Conservation (phyloP, 169 alveolate species). For the Perkinsus olseni region DNA sequence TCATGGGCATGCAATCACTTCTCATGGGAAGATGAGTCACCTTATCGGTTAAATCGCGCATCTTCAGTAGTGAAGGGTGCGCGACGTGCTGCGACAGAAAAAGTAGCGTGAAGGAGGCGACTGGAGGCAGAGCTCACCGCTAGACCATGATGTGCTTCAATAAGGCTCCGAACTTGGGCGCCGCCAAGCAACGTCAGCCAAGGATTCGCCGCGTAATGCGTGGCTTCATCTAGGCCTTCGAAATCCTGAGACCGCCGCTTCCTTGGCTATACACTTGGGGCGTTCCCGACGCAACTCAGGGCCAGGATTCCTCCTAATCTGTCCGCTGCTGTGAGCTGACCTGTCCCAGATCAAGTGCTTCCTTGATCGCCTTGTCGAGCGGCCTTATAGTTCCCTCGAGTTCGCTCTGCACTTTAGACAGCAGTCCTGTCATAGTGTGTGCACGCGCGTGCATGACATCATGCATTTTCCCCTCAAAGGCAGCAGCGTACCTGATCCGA, state of each 20-base stretch:
- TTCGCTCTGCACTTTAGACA: neutral
- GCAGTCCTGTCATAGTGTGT: neutral
- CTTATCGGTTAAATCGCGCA: neutral
- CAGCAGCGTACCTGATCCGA: neutral
- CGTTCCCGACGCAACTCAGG: neutral
- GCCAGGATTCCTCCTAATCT: too few relatives aligned
- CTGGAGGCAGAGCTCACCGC: neutral
- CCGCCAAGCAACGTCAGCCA: neutral
- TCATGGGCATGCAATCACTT: neutral
- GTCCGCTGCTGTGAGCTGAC: neutral
- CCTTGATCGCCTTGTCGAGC: neutral
- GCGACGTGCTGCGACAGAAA: neutral
- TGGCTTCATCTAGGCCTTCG: neutral
- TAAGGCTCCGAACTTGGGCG: neutral
- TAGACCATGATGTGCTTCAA: neutral
- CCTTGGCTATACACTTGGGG: too few relatives aligned
- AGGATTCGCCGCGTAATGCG: neutral
- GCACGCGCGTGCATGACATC: neutral
- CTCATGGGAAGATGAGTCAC: neutral
- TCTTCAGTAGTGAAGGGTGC: neutral
- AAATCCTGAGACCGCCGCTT: neutral
- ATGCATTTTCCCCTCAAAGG: neutral
- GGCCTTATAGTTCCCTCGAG: neutral
- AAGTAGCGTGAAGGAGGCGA: neutral
- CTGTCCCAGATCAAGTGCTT: neutral